These are phyloP conservation scores for Pugionium cornutum DNA, from an alignment of 345 rosid species.

Conservation along the genomic window DNA sequence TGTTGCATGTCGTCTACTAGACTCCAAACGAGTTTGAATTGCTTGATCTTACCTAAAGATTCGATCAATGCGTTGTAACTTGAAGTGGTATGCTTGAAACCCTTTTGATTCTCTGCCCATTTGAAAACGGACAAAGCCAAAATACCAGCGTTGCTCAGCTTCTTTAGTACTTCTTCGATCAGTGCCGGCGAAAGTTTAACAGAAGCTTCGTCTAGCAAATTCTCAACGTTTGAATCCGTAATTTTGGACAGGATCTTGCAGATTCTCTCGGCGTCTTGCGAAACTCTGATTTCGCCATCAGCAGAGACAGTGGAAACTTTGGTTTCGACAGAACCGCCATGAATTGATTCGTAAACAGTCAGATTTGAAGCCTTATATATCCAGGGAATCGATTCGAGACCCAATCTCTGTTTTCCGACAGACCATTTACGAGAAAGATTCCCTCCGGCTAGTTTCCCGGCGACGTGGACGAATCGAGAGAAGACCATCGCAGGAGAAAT, in stretches of 20 bases:
- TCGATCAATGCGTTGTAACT: slow-evolving; percentile 77
- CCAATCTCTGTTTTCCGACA: slow-evolving; percentile 13
- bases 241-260: slow-evolving; percentile 49
- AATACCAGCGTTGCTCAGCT: slow-evolving; percentile 74
- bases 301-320: slow-evolving; percentile 29
- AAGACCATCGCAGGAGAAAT: slow-evolving; percentile 43
- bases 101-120: slow-evolving; percentile 76
- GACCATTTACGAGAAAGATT: not conserved
- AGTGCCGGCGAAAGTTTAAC: slow-evolving; percentile 52
- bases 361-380: slow-evolving; percentile 28
- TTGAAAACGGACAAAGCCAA: slow-evolving; percentile 67
- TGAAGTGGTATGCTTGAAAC: slow-evolving; percentile 54
- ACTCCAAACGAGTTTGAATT: slow-evolving; percentile 64
- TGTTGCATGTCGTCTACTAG: slow-evolving; percentile 70
- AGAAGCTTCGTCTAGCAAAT: slow-evolving; percentile 49
- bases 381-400: slow-evolving; percentile 28
- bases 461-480: slow-evolving; percentile 26
- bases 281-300: slow-evolving; percentile 25
- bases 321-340: slow-evolving; percentile 35
- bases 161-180: slow-evolving; percentile 60
- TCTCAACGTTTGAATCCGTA: slow-evolving; percentile 36
- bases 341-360: slow-evolving; percentile 29
- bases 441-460: slow-evolving; percentile 27
- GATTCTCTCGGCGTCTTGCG: slow-evolving; percentile 51
- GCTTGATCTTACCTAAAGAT: slow-evolving; percentile 81